Conservation (phyloP, 192 early-diverging fungal genomes). For the Coemansia guatemalensis region DNA sequence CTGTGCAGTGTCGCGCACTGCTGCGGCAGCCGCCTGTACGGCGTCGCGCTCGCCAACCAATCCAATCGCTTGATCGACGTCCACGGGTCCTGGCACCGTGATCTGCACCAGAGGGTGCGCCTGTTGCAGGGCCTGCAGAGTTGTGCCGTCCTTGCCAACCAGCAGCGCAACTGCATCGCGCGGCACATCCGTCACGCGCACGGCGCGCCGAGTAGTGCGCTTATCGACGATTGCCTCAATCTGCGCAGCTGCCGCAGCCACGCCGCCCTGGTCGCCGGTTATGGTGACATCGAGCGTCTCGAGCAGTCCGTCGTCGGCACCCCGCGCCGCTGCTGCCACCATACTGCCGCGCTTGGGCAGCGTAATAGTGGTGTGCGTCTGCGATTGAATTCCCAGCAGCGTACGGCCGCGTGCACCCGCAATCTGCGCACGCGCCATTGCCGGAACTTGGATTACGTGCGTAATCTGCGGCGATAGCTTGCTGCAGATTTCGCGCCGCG, state of each 20-base stretch:
- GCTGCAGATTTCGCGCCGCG: conserved; percentile 76
- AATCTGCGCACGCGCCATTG: conserved; percentile 76
- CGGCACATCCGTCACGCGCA: conserved; percentile 68
- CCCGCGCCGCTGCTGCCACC: conserved; percentile 37
- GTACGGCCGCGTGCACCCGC: conserved; percentile 82
- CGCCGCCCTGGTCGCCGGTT: conserved; percentile 80
- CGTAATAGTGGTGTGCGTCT: conserved; percentile 73
- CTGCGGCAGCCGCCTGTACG: conserved; percentile 64
- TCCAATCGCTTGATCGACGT: conserved; percentile 56
- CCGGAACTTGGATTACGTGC: conserved; percentile 66
- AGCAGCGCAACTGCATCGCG: conserved; percentile 81
- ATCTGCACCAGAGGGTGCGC: conserved; percentile 70
- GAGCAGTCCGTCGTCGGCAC: conserved; percentile 59
- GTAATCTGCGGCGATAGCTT: conserved; percentile 69
- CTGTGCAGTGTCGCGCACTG: conserved; percentile 58
- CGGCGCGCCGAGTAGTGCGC: conserved; percentile 70
- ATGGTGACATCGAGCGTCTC: conserved; percentile 65
- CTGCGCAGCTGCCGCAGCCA: conserved; percentile 79
- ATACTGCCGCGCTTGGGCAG: conserved; percentile 52
- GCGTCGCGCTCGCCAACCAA: conserved; percentile 78
- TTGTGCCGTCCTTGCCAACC: conserved; percentile 67
- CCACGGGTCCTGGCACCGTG: conserved; percentile 67
- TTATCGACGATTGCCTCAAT: conserved; percentile 78
- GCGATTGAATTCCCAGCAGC: conserved; percentile 69
- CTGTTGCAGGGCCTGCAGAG: conserved; percentile 58